Evolutionary conservation across 177 flowering plant species (phyloP).

Genomic region (Vitis hybrid): DNA sequence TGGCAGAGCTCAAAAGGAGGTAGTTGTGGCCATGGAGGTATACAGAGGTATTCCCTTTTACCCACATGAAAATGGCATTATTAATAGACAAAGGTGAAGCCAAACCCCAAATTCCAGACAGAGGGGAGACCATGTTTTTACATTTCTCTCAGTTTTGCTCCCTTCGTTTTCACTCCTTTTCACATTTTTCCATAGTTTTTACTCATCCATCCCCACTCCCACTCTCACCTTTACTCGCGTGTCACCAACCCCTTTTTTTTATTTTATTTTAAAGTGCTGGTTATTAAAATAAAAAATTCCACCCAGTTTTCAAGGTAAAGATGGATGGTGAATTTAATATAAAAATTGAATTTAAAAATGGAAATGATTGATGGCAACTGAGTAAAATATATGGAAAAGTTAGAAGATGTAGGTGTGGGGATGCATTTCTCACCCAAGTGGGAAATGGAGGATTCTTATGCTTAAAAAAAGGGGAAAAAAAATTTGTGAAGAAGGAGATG

Average conservation of each 20-base stretch:
- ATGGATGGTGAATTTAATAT: too few relatives aligned
- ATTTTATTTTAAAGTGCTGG: too few relatives aligned
- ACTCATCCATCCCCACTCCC: neutral
- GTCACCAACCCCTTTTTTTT: too few relatives aligned
- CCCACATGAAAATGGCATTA: neutral
- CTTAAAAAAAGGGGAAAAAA: neutral
- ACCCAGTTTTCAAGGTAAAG: too few relatives aligned
- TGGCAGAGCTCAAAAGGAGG: too few relatives aligned
- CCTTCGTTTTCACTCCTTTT: constrained; percentile 4
- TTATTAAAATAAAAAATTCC: too few relatives aligned
- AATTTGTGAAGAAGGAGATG: neutral
- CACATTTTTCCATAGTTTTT: constrained; percentile 9
- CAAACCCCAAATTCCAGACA: constrained; percentile 34
- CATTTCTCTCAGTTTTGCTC: constrained; percentile 14
- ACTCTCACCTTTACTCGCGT: too few relatives aligned
- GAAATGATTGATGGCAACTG: too few relatives aligned
- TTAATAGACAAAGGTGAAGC: neutral
- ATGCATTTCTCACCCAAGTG: neutral
- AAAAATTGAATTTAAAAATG: too few relatives aligned
- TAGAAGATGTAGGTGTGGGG: neutral
- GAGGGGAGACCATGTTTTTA: constrained; percentile 14
- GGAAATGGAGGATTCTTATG: neutral
- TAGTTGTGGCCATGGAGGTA: neutral
- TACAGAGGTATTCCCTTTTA: neutral
- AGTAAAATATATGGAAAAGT: too few relatives aligned